A percentile compares a stretch with the other conserved stretches of the same genome.
phyloP scores from a whole-genome alignment of 2,329 filamentous ascomycete genomes.

The Calycina herbarum region DNA sequence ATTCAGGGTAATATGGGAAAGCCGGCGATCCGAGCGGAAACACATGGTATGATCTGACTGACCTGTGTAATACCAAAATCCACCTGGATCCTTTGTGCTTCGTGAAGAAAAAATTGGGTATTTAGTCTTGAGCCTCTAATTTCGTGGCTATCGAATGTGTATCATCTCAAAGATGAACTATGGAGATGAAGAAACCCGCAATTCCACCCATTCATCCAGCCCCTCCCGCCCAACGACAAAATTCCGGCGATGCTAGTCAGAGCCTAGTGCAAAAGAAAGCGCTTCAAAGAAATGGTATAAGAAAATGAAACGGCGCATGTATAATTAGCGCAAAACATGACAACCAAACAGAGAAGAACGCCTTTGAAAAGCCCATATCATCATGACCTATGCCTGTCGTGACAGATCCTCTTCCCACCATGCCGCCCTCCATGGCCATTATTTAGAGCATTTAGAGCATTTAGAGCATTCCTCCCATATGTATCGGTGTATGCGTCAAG shows the following conservation, averaged over 20 bases:
- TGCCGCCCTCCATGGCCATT: constrained; percentile 2
- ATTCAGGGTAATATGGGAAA: not conserved
- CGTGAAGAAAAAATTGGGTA: not conserved
- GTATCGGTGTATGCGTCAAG: constrained; percentile 1
- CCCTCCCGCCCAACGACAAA: not conserved
- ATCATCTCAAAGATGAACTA: not conserved
- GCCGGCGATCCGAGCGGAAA: not conserved
- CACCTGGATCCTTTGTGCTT: not conserved
- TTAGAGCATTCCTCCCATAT: not conserved
- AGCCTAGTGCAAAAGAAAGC: constrained; percentile 9
- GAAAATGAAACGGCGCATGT: constrained; percentile 6
- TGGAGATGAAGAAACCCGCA: not conserved
- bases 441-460: not conserved
- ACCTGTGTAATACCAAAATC: not conserved
- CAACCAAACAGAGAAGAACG: constrained; percentile 12
- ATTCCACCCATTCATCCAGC: not conserved
- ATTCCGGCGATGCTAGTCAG: not conserved
- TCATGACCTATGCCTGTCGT: constrained; percentile 1
- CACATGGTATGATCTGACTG: not conserved
- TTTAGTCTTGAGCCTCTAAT: not conserved
- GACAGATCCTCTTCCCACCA: not conserved
- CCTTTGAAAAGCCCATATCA: constrained; percentile 16
- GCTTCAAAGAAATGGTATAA: constrained; percentile 17
- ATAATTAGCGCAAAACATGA: constrained; percentile 15
- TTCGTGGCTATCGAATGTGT: not conserved